Conservation (phyloP, 768 basidiomycete genomes). For the Panaeolus cyanescens region DNA sequence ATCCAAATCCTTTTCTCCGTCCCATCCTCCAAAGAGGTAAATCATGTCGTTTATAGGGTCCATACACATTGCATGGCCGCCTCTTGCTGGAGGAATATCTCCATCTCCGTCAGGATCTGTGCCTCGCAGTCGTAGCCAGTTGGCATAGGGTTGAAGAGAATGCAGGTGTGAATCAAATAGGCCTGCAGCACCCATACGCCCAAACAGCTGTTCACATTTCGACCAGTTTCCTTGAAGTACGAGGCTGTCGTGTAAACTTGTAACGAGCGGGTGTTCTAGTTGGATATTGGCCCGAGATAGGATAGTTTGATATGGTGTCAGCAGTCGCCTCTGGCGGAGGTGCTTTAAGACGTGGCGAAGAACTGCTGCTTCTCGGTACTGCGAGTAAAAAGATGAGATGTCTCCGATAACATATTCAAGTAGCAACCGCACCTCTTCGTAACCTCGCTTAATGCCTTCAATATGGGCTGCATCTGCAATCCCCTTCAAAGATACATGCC, state of each 20-base stretch:
- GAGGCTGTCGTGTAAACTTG: slow-evolving; percentile 60
- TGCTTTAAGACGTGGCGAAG: slow-evolving; percentile 75
- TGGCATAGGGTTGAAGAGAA: slow-evolving; percentile 56
- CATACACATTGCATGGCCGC: slow-evolving; percentile 84
- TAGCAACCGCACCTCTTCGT: slow-evolving; percentile 59
- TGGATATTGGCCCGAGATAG: slow-evolving; percentile 54
- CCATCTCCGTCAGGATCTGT: slow-evolving; percentile 55
- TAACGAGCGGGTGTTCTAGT: slow-evolving; percentile 72
- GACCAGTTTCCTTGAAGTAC: slow-evolving; percentile 71
- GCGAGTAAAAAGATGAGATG: slow-evolving; percentile 5
- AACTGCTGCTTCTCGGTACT: slow-evolving; percentile 70
- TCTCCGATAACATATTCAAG: neutral
- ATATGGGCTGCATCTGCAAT: slow-evolving; percentile 58
- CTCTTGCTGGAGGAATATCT: slow-evolving; percentile 65
- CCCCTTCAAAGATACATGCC: slow-evolving; percentile 69
- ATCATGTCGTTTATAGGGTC: slow-evolving; percentile 62
- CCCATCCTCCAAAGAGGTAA: slow-evolving; percentile 82
- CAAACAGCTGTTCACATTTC: slow-evolving; percentile 55
- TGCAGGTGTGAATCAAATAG: slow-evolving; percentile 66
- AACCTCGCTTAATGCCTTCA: slow-evolving; percentile 48
- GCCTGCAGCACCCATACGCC: slow-evolving; percentile 47
- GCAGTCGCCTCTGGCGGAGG: slow-evolving; percentile 72
- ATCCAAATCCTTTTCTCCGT: slow-evolving; percentile 69
- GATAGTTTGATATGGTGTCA: slow-evolving; percentile 64
- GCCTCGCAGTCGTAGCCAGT: slow-evolving; percentile 62